Conservation (phyloP, 2,329 filamentous ascomycete genomes). For the Aureobasidium vineae region DNA sequence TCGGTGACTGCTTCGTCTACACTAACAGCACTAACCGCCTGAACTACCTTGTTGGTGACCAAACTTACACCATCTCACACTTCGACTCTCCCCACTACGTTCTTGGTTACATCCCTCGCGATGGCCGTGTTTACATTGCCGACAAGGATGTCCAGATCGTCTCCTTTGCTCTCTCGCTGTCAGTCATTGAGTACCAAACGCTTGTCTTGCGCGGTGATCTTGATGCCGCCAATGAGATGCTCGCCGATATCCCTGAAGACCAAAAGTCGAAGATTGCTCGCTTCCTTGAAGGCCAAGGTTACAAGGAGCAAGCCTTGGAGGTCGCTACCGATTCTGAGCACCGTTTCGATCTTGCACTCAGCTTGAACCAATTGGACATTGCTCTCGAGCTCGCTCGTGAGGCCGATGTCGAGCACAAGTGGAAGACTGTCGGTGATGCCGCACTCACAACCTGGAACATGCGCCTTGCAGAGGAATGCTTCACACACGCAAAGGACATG, state of each 20-base stretch:
- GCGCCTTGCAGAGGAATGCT: slow-evolving; percentile 85
- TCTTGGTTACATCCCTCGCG: slow-evolving; percentile 89
- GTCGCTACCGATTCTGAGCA: slow-evolving; percentile 94
- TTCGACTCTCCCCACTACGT: slow-evolving; percentile 96
- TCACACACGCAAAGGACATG: slow-evolving; percentile 83
- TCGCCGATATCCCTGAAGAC: slow-evolving; percentile 80
- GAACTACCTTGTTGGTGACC: slow-evolving; percentile 96
- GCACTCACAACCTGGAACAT: slow-evolving; percentile 86
- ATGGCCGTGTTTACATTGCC: slow-evolving; percentile 90
- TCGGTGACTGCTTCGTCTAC: slow-evolving; percentile 98
- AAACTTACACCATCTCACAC: slow-evolving; percentile 96
- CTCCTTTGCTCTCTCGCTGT: slow-evolving; percentile 85
- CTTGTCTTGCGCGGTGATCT: slow-evolving; percentile 90
- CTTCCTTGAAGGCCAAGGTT: slow-evolving; percentile 94
- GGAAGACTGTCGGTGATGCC: slow-evolving; percentile 95
- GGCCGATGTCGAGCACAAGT: slow-evolving; percentile 91
- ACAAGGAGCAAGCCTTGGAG: slow-evolving; percentile 92
- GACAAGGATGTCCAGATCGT: slow-evolving; percentile 94
- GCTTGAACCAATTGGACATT: slow-evolving; percentile 77
- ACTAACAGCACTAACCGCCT: slow-evolving; percentile 94
- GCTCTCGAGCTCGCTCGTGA: slow-evolving; percentile 79
- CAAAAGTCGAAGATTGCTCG: slow-evolving; percentile 98
- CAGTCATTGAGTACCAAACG: slow-evolving; percentile 95
- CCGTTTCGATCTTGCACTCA: slow-evolving; percentile 88
- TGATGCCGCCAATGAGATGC: slow-evolving; percentile 82